These are phyloP conservation scores for Plasmodium billcollinsi DNA, from an alignment of 169 alveolate species.

Conservation along the genomic window DNA sequence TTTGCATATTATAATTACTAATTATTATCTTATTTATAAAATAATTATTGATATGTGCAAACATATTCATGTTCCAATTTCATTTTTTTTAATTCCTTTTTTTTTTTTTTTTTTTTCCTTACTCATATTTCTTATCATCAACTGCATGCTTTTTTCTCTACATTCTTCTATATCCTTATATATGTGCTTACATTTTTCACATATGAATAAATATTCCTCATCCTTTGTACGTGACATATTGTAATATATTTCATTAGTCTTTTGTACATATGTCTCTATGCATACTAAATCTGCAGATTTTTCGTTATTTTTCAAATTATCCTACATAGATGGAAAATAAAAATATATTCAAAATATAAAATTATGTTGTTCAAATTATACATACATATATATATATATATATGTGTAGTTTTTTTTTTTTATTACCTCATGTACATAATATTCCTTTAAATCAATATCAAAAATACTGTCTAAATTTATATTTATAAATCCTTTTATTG, in stretches of 20 bases:
- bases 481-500: constrained; percentile 6
- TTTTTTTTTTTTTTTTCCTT: neutral
- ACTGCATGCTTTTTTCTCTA: neutral
- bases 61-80: neutral
- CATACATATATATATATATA: neutral
- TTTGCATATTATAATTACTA: no score
- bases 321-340: neutral
- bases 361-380: neutral
- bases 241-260: constrained; percentile 10
- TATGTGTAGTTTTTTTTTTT: neutral
- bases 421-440: constrained; percentile 1
- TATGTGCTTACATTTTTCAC: constrained; percentile 25
- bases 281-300: constrained; percentile 9
- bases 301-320: neutral
- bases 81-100: neutral
- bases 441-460: constrained; percentile 10
- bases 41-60: no score
- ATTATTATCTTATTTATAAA: no score
- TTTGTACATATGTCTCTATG: constrained; percentile 23
- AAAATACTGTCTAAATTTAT: constrained; percentile 34
- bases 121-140: neutral
- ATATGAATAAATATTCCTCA: constrained; percentile 23
- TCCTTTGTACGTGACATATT: neutral
- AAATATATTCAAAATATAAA: neutral
- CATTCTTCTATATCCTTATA: constrained; percentile 22